These are phyloP conservation scores for Alternaria burnsii DNA, from an alignment of 2,329 filamentous ascomycete genomes.

Conservation along the genomic window DNA sequence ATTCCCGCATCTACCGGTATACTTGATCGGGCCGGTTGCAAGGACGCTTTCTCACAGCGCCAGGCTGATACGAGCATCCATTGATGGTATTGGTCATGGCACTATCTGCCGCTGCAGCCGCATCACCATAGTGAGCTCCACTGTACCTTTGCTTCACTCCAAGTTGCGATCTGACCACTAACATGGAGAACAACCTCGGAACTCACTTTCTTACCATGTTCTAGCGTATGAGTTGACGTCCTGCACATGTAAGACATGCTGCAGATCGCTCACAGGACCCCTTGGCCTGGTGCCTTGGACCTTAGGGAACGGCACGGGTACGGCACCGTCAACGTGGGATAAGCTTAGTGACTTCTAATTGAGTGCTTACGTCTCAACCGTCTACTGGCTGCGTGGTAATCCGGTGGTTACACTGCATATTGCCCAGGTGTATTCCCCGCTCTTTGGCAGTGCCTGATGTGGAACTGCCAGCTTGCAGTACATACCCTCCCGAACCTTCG, in stretches of 20 bases:
- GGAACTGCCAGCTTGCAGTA: background rate
- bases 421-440: background rate
- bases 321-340: constrained; percentile 7
- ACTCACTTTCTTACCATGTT: background rate
- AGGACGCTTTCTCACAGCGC: background rate
- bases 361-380: constrained; percentile 1
- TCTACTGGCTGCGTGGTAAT: background rate
- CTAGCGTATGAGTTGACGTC: constrained; percentile 3
- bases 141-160: background rate
- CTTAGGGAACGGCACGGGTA: background rate
- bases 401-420: constrained; percentile 1
- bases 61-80: constrained; percentile 2
- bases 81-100: background rate
- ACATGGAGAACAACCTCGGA: background rate
- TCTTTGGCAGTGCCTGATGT: background rate
- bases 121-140: background rate
- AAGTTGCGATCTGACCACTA: background rate
- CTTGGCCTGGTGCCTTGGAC: background rate
- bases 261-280: constrained; percentile 4
- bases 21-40: background rate
- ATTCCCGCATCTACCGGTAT: constrained; percentile 8
- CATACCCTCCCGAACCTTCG: background rate
- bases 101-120: background rate
- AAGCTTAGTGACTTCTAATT: background rate
- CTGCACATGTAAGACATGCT: background rate